Conservation (phyloP, 805 yeast species). For the Kuraishia capsulata region DNA sequence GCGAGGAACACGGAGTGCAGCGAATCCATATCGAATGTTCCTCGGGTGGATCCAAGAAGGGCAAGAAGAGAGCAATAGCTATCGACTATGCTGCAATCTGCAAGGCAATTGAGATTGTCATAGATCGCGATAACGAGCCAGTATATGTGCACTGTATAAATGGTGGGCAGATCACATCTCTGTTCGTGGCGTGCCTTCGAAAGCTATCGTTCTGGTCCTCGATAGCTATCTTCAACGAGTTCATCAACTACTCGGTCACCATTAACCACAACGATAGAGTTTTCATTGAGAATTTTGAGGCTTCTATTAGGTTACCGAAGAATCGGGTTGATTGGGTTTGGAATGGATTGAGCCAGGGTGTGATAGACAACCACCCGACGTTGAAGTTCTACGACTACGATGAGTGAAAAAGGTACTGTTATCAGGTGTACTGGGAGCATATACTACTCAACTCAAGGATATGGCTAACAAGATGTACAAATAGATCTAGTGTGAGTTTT, state of each 20-base stretch:
- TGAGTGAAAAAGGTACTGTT: constrained; percentile 1
- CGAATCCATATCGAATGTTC: constrained; percentile 62
- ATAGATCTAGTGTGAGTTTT: not conserved
- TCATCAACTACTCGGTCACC: constrained; percentile 63
- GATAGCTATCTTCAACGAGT: constrained; percentile 81
- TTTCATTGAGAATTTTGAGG: constrained; percentile 74
- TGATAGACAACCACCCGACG: constrained; percentile 48
- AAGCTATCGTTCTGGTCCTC: constrained; percentile 83
- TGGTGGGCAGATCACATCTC: constrained; percentile 81
- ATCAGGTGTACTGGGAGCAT: not conserved
- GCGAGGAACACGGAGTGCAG: constrained; percentile 41
- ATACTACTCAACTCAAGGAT: not conserved
- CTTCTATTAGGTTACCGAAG: constrained; percentile 48
- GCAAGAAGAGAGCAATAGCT: constrained; percentile 79
- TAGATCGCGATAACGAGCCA: constrained; percentile 56
- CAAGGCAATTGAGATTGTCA: constrained; percentile 50
- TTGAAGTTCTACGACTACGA: constrained; percentile 20
- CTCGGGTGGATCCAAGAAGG: constrained; percentile 46
- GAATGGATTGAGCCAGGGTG: constrained; percentile 52
- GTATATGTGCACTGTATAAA: constrained; percentile 79
- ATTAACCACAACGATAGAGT: constrained; percentile 75
- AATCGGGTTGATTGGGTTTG: constrained; percentile 55
- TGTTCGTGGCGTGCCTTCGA: constrained; percentile 80
- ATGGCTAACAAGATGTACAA: not conserved
- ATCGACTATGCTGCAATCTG: constrained; percentile 56